Evolutionary conservation across 345 rosid genomes (phyloP).

Genomic region (Syzygium grande): DNA sequence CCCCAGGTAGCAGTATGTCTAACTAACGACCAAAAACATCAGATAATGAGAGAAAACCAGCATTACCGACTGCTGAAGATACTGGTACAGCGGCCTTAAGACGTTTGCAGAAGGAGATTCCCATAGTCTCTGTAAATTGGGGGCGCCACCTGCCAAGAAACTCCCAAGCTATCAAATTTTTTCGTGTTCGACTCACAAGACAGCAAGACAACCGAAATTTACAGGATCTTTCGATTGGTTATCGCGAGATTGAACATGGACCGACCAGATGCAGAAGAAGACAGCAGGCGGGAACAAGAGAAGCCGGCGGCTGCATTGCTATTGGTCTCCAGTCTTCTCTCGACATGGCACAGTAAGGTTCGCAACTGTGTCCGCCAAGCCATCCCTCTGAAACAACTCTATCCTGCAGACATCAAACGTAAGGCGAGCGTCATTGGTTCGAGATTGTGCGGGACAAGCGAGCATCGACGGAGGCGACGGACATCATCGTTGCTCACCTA

Average conservation of each 20-base stretch:
- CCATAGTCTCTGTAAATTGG: constrained; percentile 29
- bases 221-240: neutral
- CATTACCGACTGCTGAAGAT: constrained; percentile 63
- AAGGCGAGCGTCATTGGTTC: neutral
- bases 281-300: constrained; percentile 16
- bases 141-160: constrained; percentile 27
- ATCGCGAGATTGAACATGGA: neutral
- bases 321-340: constrained; percentile 26
- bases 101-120: constrained; percentile 21
- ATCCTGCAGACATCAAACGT: neutral
- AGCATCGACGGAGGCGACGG: neutral
- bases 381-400: constrained; percentile 28
- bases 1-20: neutral
- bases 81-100: constrained; percentile 49
- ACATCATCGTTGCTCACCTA: neutral
- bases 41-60: neutral
- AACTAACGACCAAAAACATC: neutral
- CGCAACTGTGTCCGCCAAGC: constrained; percentile 74
- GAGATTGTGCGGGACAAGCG: neutral
- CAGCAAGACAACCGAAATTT: neutral
- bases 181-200: neutral
- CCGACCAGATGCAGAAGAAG: neutral
- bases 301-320: constrained; percentile 17
- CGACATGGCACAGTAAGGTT: constrained; percentile 32
- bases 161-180: neutral